Conservation (phyloP, 805 yeast species). For the Candida verbasci region DNA sequence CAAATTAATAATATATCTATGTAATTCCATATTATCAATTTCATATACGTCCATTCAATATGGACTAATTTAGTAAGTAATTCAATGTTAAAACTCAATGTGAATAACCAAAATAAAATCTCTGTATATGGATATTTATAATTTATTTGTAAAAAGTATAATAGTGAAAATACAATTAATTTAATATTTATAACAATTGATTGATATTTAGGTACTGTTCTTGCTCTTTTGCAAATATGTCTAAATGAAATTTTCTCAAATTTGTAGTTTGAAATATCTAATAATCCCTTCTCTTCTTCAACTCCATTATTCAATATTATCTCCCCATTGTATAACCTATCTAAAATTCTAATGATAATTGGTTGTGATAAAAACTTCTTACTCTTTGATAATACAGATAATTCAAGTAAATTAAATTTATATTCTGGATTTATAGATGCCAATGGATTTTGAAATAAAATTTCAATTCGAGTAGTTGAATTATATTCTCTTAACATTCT, state of each 20-base stretch:
- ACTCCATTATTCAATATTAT: conserved; percentile 26
- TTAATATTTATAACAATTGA: conserved; percentile 36
- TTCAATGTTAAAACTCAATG: conserved; percentile 45
- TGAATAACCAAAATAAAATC: conserved; percentile 39
- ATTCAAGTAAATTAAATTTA: conserved; percentile 44
- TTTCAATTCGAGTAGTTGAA: conserved; percentile 39
- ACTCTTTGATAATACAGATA: conserved; percentile 49
- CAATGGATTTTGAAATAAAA: conserved; percentile 45
- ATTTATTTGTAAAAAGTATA: no score
- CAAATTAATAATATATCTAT: conserved; percentile 41
- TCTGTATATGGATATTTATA: no score
- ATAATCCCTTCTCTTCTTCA: no score
- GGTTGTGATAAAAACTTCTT: conserved; percentile 52
- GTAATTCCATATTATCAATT: conserved; percentile 50
- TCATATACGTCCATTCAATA: conserved; percentile 43
- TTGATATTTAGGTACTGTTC: conserved; percentile 38
- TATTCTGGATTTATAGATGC: conserved; percentile 19
- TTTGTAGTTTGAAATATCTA: conserved; percentile 24
- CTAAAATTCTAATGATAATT: conserved; percentile 41
- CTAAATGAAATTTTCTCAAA: conserved; percentile 28
- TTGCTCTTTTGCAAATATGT: conserved; percentile 26
- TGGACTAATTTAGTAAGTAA: conserved; percentile 39
- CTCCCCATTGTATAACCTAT: conserved; percentile 50
- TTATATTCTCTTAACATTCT: conserved; percentile 45
- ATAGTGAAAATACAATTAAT: conserved; percentile 23